Base-by-base conservation (phyloP, 306 rosid genomes). In the Glycine tomentella region DNA sequence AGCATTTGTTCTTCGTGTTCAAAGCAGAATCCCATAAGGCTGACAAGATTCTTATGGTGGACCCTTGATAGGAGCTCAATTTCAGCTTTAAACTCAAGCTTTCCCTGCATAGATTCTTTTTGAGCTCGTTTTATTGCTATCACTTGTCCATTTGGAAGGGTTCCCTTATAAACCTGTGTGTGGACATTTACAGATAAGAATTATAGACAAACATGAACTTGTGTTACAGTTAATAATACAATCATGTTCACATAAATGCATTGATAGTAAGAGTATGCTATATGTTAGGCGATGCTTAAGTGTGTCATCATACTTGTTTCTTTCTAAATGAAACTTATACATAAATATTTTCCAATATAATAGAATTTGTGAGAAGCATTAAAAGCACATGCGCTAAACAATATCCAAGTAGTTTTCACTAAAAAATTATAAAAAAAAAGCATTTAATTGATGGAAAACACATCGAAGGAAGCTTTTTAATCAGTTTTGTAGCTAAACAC, bases 51-150 rank as follows among this genome's bases (percentile, higher is more conserved):
- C 74, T 82, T 91, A 64, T 92, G 97, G 50, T 92, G 94, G 38
- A 88, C 94, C 67, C 97, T 86, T 34, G 97, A 91, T 69, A 92
- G 88, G 45, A 92, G 91, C 71, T 90, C 97, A 79, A 92, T 87
- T 86, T 92, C 97, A 2, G 85, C 81, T 79, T 82, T 91, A 81
- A 91, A 91, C 81, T 91, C 84, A 8, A 63, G 33, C 36, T 76
- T 84, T 33, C 89, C 92, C 74, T 90, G 92, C 90, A 48, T 81
- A 0, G 94, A 88, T 76, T 87, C 94, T 49, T 68, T 83, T 81
- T 62, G 75, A 56, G 92, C 85, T 76, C 91, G 57, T 85, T 91
- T 91, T 69, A 91, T 71, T 45, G 97, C 97, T 17, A 91, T 33
- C 73, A 72, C 4, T 51, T 87, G 79, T n/a, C 97, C 97, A 5